phyloP scores from a whole-genome alignment of 2,329 filamentous ascomycete genomes.

The Metarhizium anisopliae region DNA sequence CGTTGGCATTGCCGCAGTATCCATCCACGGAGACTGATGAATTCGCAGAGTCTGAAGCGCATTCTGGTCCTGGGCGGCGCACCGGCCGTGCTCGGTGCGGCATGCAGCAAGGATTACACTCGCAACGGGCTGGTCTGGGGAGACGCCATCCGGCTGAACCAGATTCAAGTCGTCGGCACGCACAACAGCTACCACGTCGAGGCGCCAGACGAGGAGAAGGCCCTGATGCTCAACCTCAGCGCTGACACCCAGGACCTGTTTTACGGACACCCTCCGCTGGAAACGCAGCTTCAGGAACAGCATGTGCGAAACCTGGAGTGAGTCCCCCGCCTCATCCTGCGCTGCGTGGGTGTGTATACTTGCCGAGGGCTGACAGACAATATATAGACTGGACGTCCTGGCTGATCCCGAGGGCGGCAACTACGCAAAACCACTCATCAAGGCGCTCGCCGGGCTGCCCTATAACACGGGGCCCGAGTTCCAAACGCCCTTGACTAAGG shows the following conservation, averaged over 20 bases:
- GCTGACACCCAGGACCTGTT: constrained; percentile 31
- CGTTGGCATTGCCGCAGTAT: no score
- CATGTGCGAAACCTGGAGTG: constrained; percentile 35
- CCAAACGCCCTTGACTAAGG: constrained; percentile 34
- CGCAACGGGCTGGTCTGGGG: constrained; percentile 24
- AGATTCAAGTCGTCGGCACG: constrained; percentile 41
- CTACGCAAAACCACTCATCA: constrained; percentile 35
- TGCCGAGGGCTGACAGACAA: no score
- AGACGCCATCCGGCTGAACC: constrained; percentile 34
- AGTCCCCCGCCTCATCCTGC: not conserved
- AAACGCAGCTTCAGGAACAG: constrained; percentile 35
- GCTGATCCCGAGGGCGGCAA: constrained; percentile 38
- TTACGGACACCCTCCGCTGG: constrained; percentile 36
- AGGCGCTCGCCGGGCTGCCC: constrained; percentile 27
- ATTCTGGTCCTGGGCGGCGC: not conserved
- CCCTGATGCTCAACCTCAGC: constrained; percentile 28
- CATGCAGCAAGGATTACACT: constrained; percentile 10
- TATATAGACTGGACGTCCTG: constrained; percentile 30
- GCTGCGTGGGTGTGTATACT: no score
- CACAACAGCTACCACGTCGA: constrained; percentile 44
- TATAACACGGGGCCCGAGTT: constrained; percentile 29
- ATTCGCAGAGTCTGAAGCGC: not conserved
- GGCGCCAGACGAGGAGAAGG: constrained; percentile 29
- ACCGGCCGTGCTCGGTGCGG: not conserved
- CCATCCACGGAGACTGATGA: no score